A percentile compares a stretch with the other conserved stretches of the same genome.
These are phyloP conservation scores for Apiotrichum akiyoshidainum DNA, from an alignment of 1,284 basidiomycete species.

Conservation along the genomic window DNA sequence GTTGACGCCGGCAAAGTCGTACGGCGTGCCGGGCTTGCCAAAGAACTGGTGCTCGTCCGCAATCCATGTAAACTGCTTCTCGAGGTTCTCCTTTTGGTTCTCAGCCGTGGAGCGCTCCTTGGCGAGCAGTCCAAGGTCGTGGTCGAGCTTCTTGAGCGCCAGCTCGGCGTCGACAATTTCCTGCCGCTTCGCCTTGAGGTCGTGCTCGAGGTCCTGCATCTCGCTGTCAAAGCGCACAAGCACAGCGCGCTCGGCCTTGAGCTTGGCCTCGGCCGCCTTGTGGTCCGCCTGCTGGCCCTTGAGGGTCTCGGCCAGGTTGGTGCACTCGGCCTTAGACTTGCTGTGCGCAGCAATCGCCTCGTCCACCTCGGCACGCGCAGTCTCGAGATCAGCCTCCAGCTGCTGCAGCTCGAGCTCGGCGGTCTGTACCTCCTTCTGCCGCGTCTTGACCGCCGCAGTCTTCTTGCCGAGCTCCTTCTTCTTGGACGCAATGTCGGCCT, in stretches of 20 bases:
- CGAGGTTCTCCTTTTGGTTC: conserved; percentile 57
- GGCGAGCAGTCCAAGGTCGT: conserved; percentile 55
- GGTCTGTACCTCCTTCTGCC: conserved; percentile 86
- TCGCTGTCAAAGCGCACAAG: conserved; percentile 85
- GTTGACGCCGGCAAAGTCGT: conserved; percentile 76
- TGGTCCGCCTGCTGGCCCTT: conserved; percentile 60
- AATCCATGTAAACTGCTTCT: conserved; percentile 87
- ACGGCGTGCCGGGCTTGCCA: conserved; percentile 74
- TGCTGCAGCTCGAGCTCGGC: conserved; percentile 83
- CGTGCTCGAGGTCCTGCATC: conserved; percentile 72
- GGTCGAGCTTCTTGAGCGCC: conserved; percentile 59
- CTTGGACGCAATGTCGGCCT: conserved; percentile 75
- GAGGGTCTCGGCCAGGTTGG: conserved; percentile 59
- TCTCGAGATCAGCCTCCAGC: conserved; percentile 71
- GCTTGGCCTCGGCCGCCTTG: conserved; percentile 65
- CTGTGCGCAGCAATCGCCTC: conserved; percentile 62
- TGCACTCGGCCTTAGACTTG: conserved; percentile 54
- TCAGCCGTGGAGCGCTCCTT: conserved; percentile 60
- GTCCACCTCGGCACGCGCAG: conserved; percentile 59
- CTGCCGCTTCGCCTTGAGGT: conserved; percentile 77
- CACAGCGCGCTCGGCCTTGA: conserved; percentile 78
- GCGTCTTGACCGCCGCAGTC: conserved; percentile 72
- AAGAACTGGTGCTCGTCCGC: conserved; percentile 79
- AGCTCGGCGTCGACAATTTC: conserved; percentile 71
- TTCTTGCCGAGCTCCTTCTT: conserved; percentile 79